Base-by-base conservation (phyloP, 371 early-diverging fungal species). In the Parasitella parasitica region DNA sequence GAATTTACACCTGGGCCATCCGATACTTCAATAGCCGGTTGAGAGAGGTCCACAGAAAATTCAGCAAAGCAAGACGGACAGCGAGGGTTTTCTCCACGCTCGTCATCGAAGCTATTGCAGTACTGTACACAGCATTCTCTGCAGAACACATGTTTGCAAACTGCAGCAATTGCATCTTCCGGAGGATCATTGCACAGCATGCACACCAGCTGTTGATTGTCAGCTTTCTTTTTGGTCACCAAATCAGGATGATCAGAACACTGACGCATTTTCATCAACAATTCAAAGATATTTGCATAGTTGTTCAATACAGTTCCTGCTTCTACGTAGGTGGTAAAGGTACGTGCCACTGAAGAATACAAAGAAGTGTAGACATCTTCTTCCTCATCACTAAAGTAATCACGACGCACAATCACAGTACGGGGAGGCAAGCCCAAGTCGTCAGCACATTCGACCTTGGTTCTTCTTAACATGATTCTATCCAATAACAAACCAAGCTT, bases 341-440 rank as follows among this genome's bases (percentile, higher is more conserved):
- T 81, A 54, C 95, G 84, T 57, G 85, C 73, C 6, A 92, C 86
- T 62, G 93, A 87, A 8, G 86, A 69, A 59, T 94, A 97, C 27
- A 98, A 71, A 8, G 93, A 91, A 41, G 82, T 81, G 63, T 98
- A 98, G 39, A 97, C 76, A 57, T 98, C 99, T 71, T 94, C 91
- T 69, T 98, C 99, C 35, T 94, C 94, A 49, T 91, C 92, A 54
- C 83, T 92, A 71, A 97, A 97, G 9, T 88, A 69, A 66, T 96
- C 96, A 3, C 93, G 78, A 4, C 94, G 85, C 8, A 94, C 84
- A 2, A 78, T 77, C 13, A 97, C 88, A 4, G 88, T 87, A 11
- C 94, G 86, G 1, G 97, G 97, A 5, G 99, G 98, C 36, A 98
- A 70, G 0, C 96, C 97, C 38, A 97, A 77, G 63, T 97, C 97